Conservation (phyloP, 1,284 basidiomycete genomes). For the Heimioporus retisporus region DNA sequence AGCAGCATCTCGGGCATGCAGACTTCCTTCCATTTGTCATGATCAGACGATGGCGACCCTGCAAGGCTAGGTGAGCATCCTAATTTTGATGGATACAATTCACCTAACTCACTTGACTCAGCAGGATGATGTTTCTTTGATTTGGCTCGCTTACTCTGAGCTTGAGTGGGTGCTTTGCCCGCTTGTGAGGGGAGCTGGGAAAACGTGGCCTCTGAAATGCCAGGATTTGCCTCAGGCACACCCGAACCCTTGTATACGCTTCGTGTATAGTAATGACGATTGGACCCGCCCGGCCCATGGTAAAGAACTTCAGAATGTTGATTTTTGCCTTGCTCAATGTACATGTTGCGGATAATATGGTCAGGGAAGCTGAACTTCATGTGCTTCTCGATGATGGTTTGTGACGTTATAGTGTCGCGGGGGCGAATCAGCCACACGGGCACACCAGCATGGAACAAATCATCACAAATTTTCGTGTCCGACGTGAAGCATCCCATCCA, state of each 20-base stretch:
- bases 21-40: constrained; percentile 12
- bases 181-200: not conserved
- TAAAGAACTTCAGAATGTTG: constrained; percentile 10
- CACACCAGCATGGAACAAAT: constrained; percentile 1
- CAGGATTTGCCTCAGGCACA: too few species aligned
- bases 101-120: not conserved
- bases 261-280: not conserved
- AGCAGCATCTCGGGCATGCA: not conserved
- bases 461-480: not conserved
- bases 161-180: constrained; percentile 10
- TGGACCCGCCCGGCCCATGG: not conserved
- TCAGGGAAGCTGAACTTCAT: constrained; percentile 8
- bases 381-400: not conserved
- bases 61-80: too few species aligned
- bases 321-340: not conserved
- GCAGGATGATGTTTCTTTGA: not conserved
- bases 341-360: constrained; percentile 2
- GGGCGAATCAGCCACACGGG: constrained; percentile 5
- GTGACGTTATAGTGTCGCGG: not conserved
- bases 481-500: constrained; percentile 18
- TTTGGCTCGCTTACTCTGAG: not conserved
- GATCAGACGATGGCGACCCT: too few species aligned
- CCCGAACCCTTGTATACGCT: not conserved
- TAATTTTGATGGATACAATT: too few species aligned
- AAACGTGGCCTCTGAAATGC: too few species aligned